These are phyloP conservation scores for Sodiomyces alkalinus DNA, from an alignment of 2,329 filamentous ascomycete genomes.

Conservation along the genomic window DNA sequence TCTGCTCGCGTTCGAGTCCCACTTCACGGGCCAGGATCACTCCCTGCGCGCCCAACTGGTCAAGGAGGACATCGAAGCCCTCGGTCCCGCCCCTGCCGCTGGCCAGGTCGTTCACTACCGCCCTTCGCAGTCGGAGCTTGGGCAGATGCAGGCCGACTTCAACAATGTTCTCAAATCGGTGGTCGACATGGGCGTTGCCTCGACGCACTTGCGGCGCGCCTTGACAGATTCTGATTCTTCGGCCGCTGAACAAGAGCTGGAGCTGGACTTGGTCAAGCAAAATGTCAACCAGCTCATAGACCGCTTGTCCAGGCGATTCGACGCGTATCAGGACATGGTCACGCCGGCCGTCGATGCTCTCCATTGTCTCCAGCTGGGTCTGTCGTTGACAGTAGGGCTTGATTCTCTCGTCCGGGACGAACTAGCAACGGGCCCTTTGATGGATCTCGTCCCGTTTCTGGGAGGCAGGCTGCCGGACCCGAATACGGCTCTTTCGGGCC, in stretches of 20 bases:
- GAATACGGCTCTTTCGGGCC: constrained; percentile 10
- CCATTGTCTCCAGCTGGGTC: constrained; percentile 60
- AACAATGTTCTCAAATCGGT: constrained; percentile 56
- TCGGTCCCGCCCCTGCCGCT: constrained; percentile 53
- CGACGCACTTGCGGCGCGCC: constrained; percentile 18
- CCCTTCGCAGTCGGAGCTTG: constrained; percentile 51
- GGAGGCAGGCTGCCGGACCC: constrained; percentile 21
- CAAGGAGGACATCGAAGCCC: constrained; percentile 40
- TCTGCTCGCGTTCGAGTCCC: constrained; percentile 48
- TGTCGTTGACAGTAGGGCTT: constrained; percentile 43
- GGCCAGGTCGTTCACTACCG: constrained; percentile 56
- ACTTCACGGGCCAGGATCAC: constrained; percentile 51
- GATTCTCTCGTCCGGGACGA: constrained; percentile 20
- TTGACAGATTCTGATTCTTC: too few species aligned
- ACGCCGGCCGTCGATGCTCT: constrained; percentile 65
- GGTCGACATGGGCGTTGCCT: constrained; percentile 29
- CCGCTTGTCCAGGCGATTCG: constrained; percentile 54
- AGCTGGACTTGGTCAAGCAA: constrained; percentile 34
- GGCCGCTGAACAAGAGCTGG: constrained; percentile 17
- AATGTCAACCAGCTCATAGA: constrained; percentile 54
- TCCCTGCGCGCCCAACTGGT: constrained; percentile 53
- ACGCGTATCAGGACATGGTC: constrained; percentile 74
- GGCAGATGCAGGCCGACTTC: constrained; percentile 69
- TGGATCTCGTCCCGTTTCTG: constrained; percentile 38
- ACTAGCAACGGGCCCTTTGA: constrained; percentile 12